phyloP scores from a whole-genome alignment of 176 grass and related monocot species.

The Oryza longistaminata region DNA sequence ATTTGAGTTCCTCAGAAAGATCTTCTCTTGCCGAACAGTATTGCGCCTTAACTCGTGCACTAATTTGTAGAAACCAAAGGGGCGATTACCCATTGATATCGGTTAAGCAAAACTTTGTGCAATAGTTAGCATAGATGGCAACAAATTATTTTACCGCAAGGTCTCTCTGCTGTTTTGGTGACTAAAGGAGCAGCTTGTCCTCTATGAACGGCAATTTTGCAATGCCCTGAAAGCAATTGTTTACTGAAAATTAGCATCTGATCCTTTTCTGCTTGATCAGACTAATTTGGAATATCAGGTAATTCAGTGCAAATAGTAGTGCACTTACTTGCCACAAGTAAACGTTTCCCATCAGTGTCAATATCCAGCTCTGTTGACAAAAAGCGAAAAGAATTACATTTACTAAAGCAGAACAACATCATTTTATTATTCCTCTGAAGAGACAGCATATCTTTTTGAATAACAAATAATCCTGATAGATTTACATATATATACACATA shows the following conservation, averaged over 20 bases:
- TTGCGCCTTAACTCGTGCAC: constrained; percentile 48
- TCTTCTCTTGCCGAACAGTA: constrained; percentile 41
- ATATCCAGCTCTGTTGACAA: constrained; percentile 45
- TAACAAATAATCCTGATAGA: constrained; percentile 6
- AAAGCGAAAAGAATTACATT: background rate
- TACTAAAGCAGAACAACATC: background rate
- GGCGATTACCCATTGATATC: background rate
- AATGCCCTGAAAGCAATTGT: constrained; percentile 37
- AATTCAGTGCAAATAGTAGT: background rate
- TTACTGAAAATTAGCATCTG: constrained; percentile 1
- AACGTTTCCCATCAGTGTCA: constrained; percentile 57
- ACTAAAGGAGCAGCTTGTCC: constrained; percentile 42
- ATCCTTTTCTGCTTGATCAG: background rate
- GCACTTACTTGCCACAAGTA: constrained; percentile 60
- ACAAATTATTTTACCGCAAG: constrained; percentile 40
- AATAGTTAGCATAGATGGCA: background rate
- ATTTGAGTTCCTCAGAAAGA: constrained; percentile 42
- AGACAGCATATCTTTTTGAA: background rate
- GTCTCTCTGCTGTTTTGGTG: constrained; percentile 39
- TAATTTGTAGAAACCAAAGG: background rate
- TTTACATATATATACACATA: constrained; percentile 29
- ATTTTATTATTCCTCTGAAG: background rate
- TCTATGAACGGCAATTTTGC: constrained; percentile 59
- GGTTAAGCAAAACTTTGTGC: background rate
- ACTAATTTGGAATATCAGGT: background rate